Base-by-base conservation (phyloP, 1,284 basidiomycete species). In the Cutaneotrichosporon curvatum region DNA sequence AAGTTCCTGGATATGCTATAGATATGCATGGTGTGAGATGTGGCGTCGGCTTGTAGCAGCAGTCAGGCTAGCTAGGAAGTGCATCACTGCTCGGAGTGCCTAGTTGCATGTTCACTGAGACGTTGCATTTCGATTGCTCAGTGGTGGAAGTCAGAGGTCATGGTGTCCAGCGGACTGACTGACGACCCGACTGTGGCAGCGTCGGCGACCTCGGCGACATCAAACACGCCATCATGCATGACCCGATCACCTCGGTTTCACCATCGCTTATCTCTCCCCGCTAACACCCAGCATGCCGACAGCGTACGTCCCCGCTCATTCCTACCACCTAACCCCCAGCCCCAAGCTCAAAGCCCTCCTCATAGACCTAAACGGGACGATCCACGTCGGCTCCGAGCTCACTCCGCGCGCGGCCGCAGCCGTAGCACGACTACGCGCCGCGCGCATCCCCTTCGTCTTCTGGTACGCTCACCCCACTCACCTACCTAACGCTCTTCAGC, bases 361-460 rank as follows among this genome's bases (percentile, higher is more conserved):
- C 20, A 77, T 84, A 49, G 83, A 85, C 56, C 75, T 84, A 14
- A 83, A 81, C 11, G 84, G 84, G 0, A 85, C 80, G 1, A 66
- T 85, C 4, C 78, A 83, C 44, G 68, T 82, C 38, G 82, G 79
- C 28, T 64, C 73, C 2, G 65, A 65, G 0, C 73, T 80, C 0
- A 81, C 76, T 0, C 73, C 74, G 0, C 62, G 72, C 14, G 81
- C 83, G 0, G 74, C 76, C 0, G 53, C 71, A 1, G 81, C 82
- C 0, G 63, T 85, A 14, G 59, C 67, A 1, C 70, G 72, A 10
- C 71, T 85, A 3, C 72, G 78, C 0, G 53, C 51, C 0, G 70
- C 76, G 1, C 54, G 62, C 0, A 65, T 83, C 6, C 79, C 81
- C 0, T 78, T 83, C 55, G 70, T 82, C 14, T 76, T 84, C 55